Evolutionary conservation across 1,139 yeast species (phyloP).

Genomic region (Kurtzmaniella quercitrusa): DNA sequence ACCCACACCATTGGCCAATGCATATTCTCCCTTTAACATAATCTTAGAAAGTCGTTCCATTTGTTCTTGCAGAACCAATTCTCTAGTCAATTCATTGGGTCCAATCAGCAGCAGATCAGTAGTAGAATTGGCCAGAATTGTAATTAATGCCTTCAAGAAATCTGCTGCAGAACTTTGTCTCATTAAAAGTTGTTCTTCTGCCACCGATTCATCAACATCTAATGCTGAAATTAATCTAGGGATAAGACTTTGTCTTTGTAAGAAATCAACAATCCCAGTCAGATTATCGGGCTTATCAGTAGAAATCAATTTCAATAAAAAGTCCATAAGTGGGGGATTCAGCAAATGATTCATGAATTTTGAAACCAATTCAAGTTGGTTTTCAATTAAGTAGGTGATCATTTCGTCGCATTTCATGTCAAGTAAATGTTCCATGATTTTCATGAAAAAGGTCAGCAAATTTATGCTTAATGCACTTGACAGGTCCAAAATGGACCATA

Average conservation of each 20-base stretch:
- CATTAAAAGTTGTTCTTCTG: conserved; percentile 9
- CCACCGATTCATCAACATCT: conserved; percentile 24
- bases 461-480: conserved; percentile 60
- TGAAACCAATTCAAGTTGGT: conserved; percentile 59
- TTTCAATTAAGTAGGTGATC: conserved; percentile 62
- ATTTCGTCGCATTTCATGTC: conserved; percentile 88
- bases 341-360: conserved; percentile 75
- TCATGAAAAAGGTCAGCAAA: conserved; percentile 85
- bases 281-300: conserved; percentile 76
- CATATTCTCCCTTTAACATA: conserved; percentile 90
- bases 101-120: conserved; percentile 86
- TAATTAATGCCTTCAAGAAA: conserved; percentile 43
- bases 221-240: conserved; percentile 55
- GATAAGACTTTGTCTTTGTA: conserved; percentile 62
- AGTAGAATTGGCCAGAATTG: conserved; percentile 68
- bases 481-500: conserved; percentile 76
- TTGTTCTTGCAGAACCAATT: conserved; percentile 68
- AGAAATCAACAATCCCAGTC: conserved; percentile 71
- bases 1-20: conserved; percentile 93
- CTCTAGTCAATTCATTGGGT: conserved; percentile 91
- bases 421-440: conserved; percentile 85
- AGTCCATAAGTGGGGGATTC: conserved; percentile 84
- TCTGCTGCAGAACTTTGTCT: conserved; percentile 46
- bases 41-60: conserved; percentile 67
- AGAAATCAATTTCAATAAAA: conserved; percentile 68